Evolutionary conservation across 306 rosid species (phyloP).

Genomic region (Vigna angularis): DNA sequence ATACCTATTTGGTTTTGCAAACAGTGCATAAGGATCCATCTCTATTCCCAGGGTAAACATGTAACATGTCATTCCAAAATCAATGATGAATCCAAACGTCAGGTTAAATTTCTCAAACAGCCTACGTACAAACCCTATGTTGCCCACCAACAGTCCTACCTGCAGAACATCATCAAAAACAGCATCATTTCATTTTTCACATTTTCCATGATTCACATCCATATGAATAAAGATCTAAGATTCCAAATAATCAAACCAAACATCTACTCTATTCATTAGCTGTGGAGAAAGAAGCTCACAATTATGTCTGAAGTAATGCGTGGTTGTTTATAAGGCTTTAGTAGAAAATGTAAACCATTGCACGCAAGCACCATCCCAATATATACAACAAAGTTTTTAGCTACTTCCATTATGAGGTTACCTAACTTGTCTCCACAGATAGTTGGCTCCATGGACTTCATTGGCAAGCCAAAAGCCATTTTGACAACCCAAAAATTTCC

Average conservation of each 20-base stretch:
- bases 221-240: too few species aligned
- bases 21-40: slow-evolving; percentile 69
- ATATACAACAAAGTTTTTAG: slow-evolving; percentile 52
- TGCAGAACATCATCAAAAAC: slow-evolving; percentile 37
- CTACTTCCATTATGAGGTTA: slow-evolving; percentile 42
- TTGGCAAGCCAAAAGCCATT: slow-evolving; percentile 15
- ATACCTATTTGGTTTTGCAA: slow-evolving; percentile 55
- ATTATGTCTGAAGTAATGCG: slow-evolving; percentile 72
- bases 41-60: slow-evolving; percentile 91
- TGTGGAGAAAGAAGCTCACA: slow-evolving; percentile 52
- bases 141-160: slow-evolving; percentile 75
- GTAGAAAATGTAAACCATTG: slow-evolving; percentile 60
- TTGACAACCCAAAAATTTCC: background rate
- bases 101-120: slow-evolving; percentile 32
- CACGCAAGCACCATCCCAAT: slow-evolving; percentile 65
- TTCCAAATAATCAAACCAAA: too few species aligned
- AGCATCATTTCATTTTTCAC: background rate
- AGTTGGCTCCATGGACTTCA: background rate
- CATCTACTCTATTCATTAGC: too few species aligned
- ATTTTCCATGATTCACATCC: too few species aligned
- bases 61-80: slow-evolving; percentile 85
- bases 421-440: slow-evolving; percentile 55
- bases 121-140: slow-evolving; percentile 51
- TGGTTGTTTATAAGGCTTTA: slow-evolving; percentile 73
- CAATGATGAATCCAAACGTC: slow-evolving; percentile 68